Base-by-base conservation (phyloP, 768 basidiomycete genomes). In the Cystobasidium ongulense region DNA sequence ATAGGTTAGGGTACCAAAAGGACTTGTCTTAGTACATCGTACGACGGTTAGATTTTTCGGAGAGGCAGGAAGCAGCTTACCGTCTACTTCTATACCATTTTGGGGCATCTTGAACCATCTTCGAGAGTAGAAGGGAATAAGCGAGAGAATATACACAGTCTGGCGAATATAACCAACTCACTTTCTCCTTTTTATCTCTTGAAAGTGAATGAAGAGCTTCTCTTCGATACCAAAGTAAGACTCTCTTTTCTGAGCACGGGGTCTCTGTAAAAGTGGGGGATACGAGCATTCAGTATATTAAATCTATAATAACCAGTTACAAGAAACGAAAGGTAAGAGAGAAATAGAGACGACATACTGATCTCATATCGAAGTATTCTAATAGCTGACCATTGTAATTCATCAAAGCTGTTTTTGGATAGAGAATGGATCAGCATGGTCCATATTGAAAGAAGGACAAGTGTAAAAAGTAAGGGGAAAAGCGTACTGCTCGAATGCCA, bases 341-440 rank as follows among this genome's bases (percentile, higher is more conserved):
- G 31, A 21, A 18, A 13, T 13, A 13, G 17, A 61, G 18, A 13
- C 57, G 15, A 36, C 35, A 15, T 38, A 43, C 33, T 18, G 63
- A 35, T 65, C 39, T 36, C 39, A 35, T 33, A 41, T 65, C 63
- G n/a, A 65, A 65, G 23, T 65, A 65, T 23, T 65, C 63, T 25
- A 65, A 25, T 43, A 65, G 35, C 39, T 65, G 63, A 15, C 63
- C 63, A 23, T 65, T 65, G 25, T 65, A 65, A 13, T 35, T 29
- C 63, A 65, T 65, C 2, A 65, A 15, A 41, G 36, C 59, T 61
- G 23, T 13, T 15, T 17, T 17, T 17, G n/a, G 4, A 38, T 17
- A 61, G 59, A 33, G n/a, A 61, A 8, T 17, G n/a, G n/a, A n/a
- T n/a, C n/a, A n/a, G n/a, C n/a, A n/a, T n/a, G n/a, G n/a, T n/a